phyloP scores from a whole-genome alignment of 345 rosid species.

The Corchorus olitorius region DNA sequence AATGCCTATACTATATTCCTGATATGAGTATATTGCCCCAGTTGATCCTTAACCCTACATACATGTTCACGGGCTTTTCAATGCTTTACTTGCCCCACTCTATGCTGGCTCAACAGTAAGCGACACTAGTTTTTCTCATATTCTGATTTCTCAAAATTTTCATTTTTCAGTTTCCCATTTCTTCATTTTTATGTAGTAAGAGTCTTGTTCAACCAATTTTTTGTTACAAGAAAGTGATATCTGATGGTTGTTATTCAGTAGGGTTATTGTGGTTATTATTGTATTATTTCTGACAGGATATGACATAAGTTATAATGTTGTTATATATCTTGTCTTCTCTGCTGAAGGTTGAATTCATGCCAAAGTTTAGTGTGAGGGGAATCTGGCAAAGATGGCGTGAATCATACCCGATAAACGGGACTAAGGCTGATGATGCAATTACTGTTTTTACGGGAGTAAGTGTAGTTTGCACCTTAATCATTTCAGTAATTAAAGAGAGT shows the following conservation, averaged over 20 bases:
- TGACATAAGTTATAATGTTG: conserved; percentile 13
- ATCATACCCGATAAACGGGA: conserved; percentile 66
- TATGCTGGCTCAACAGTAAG: conserved; percentile 82
- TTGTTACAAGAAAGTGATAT: background rate
- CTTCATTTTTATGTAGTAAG: background rate
- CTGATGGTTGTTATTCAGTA: background rate
- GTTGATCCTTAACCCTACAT: conserved; percentile 53
- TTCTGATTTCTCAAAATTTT: background rate
- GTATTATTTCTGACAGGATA: conserved; percentile 8
- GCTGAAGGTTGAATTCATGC: conserved; percentile 90
- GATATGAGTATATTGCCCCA: conserved; percentile 15
- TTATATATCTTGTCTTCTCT: background rate
- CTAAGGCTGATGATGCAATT: conserved; percentile 52
- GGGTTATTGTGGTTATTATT: background rate
- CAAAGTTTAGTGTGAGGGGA: conserved; percentile 93
- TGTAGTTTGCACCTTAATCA: conserved; percentile 18
- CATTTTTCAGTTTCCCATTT: background rate
- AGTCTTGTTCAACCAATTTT: background rate
- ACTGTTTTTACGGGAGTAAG: conserved; percentile 97
- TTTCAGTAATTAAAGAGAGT: background rate
- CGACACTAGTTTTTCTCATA: background rate
- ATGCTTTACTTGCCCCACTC: conserved; percentile 84
- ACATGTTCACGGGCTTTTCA: conserved; percentile 97
- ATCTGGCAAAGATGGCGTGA: conserved; percentile 96
- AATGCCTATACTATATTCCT: background rate